phyloP scores from a whole-genome alignment of 345 rosid genomes.

The Alliaria petiolata region DNA sequence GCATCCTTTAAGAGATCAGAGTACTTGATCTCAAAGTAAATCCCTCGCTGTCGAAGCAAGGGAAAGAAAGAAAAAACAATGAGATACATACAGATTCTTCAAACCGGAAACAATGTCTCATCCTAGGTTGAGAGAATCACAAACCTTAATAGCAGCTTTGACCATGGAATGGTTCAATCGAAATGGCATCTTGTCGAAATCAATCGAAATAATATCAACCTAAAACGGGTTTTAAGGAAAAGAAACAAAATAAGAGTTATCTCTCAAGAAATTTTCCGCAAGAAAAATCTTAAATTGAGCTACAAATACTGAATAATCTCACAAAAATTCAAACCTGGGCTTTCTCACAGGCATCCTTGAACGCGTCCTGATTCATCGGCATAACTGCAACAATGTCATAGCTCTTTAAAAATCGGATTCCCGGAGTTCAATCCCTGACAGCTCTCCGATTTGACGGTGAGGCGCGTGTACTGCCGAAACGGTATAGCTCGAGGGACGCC shows the following conservation, averaged over 20 bases:
- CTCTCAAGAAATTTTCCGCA: not conserved
- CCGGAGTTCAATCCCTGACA: conserved; percentile 60
- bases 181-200: conserved; percentile 61
- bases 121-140: not conserved
- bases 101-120: not conserved
- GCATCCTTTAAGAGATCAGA: conserved; percentile 58
- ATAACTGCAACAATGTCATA: conserved; percentile 74
- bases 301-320: no score
- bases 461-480: conserved; percentile 88
- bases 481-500: conserved; percentile 55
- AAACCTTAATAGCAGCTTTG: conserved; percentile 72
- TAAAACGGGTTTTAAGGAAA: conserved; percentile 1
- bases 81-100: not conserved
- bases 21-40: conserved; percentile 73
- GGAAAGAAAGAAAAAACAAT: not conserved
- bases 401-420: conserved; percentile 62
- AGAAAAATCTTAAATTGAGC: not conserved
- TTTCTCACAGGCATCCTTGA: conserved; percentile 66
- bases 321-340: conserved; percentile 61
- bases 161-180: conserved; percentile 57
- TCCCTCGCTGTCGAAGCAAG: conserved; percentile 55
- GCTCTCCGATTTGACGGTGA: conserved; percentile 59
- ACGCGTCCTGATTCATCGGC: conserved; percentile 67
- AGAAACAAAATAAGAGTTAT: not conserved
- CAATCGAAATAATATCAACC: conserved; percentile 79